These are phyloP conservation scores for Echites panduratus DNA, from an alignment of 257 asterid species.

Conservation along the genomic window DNA sequence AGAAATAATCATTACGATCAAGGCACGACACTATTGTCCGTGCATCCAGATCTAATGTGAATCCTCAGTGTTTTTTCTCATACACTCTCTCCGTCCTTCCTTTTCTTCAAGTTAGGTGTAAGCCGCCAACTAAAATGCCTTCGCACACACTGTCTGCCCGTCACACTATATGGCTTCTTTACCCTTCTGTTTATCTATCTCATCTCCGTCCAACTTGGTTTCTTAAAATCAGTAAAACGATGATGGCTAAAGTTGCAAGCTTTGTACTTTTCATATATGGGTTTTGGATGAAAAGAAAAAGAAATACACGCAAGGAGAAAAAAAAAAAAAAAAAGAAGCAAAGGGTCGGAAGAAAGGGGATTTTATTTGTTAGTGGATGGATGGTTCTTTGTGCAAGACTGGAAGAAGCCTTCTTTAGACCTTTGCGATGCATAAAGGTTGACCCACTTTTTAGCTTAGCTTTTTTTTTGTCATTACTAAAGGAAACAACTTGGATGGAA, in stretches of 20 bases:
- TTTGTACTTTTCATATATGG: not conserved
- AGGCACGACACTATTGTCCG: slow-evolving; percentile 12
- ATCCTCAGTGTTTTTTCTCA: slow-evolving; percentile 19
- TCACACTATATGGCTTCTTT: not conserved
- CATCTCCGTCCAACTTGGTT: slow-evolving; percentile 3
- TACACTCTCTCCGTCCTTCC: not conserved
- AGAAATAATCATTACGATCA: slow-evolving; percentile 9
- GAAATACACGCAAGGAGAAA: not conserved
- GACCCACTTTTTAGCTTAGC: slow-evolving; percentile 31
- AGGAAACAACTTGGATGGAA: not conserved
- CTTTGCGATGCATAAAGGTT: slow-evolving; percentile 22
- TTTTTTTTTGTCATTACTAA: not conserved
- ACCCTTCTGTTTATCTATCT: not conserved
- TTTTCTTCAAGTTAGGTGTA: slow-evolving; percentile 9
- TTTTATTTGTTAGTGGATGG: slow-evolving; percentile 7
- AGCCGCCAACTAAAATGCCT: slow-evolving; percentile 9
- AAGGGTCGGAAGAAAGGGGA: slow-evolving; percentile 8
- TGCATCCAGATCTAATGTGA: slow-evolving; percentile 47
- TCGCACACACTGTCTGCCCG: not conserved
- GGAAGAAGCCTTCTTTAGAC: slow-evolving; percentile 22
- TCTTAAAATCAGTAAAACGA: not conserved
- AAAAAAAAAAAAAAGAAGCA: not conserved
- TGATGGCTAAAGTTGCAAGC: slow-evolving; percentile 3
- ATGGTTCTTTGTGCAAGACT: slow-evolving; percentile 7
- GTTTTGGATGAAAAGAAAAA: not conserved